A percentile compares a stretch with the other conserved stretches of the same genome.
Evolutionary conservation across 2,329 filamentous ascomycete species (phyloP).

Genomic region (Aureobasidium sp.): DNA sequence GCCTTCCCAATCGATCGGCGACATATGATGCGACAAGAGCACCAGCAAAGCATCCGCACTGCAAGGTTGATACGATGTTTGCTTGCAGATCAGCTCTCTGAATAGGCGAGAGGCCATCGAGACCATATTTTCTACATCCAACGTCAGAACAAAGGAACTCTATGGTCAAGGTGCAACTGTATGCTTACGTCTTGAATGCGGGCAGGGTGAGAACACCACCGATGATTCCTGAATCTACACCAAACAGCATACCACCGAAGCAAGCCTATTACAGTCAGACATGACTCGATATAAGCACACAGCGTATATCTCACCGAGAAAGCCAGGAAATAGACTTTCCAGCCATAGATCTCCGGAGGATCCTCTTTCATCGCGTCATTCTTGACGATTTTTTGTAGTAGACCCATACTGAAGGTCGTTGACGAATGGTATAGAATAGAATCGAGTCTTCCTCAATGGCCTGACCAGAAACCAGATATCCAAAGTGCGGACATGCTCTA

Average conservation of each 20-base stretch:
- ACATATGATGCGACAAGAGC: constrained; percentile 50
- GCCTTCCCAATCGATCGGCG: constrained; percentile 49
- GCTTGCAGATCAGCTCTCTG: constrained; percentile 49
- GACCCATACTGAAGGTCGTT: constrained; percentile 16
- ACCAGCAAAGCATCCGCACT: constrained; percentile 57
- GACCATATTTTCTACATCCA: constrained; percentile 42
- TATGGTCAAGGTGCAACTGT: not conserved
- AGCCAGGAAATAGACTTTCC: constrained; percentile 57
- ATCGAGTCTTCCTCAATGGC: no score
- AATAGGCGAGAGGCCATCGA: constrained; percentile 31
- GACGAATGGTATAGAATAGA: not conserved
- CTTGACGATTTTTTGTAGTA: constrained; percentile 47
- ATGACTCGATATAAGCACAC: no score
- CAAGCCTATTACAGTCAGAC: constrained; percentile 36
- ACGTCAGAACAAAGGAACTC: not conserved
- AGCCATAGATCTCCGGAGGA: constrained; percentile 60
- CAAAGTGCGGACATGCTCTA: not conserved
- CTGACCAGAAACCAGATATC: not conserved
- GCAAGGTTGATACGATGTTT: constrained; percentile 64
- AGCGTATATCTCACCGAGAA: constrained; percentile 38
- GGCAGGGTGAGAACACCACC: constrained; percentile 57
- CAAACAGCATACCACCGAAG: constrained; percentile 62
- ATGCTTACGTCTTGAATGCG: constrained; percentile 45
- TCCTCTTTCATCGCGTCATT: constrained; percentile 65
- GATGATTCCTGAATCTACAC: constrained; percentile 59